These are phyloP conservation scores for Saccharum hybrid DNA, from an alignment of 202 grass and related monocot genomes.

Conservation along the genomic window DNA sequence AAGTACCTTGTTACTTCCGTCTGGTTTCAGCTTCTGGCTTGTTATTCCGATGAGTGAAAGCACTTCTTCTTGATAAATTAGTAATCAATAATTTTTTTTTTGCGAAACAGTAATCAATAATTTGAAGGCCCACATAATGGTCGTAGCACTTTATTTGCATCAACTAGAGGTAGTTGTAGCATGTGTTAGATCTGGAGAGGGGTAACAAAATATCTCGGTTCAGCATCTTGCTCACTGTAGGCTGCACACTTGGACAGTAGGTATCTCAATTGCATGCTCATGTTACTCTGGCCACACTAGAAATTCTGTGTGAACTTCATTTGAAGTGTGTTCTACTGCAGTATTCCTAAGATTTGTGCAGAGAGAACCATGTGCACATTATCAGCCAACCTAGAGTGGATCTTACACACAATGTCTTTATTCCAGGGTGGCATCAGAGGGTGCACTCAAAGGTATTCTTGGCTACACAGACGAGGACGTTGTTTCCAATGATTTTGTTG, in stretches of 20 bases:
- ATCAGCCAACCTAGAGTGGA: not conserved
- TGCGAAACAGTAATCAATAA: too few species aligned
- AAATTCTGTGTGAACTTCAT: not conserved
- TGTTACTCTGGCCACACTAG: not conserved
- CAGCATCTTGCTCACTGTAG: not conserved
- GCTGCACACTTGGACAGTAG: not conserved
- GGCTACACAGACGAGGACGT: constrained; percentile 97
- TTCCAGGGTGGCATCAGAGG: constrained; percentile 85
- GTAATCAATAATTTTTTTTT: too few species aligned
- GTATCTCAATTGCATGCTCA: not conserved
- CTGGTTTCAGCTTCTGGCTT: constrained; percentile 20
- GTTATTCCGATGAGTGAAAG: not conserved
- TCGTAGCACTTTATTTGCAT: not conserved
- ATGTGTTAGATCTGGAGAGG: not conserved
- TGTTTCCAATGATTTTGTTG: constrained; percentile 93
- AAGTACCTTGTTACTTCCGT: not conserved
- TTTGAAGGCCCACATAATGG: constrained; percentile 14
- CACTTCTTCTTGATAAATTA: not conserved
- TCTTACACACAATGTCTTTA: not conserved
- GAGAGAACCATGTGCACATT: not conserved
- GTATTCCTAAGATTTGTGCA: not conserved
- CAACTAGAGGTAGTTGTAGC: not conserved
- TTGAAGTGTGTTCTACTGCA: not conserved
- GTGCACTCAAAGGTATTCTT: constrained; percentile 84
- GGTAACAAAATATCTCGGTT: constrained; percentile 12